A percentile compares a stretch with the other conserved stretches of the same genome.
These are phyloP conservation scores for Fusarium sp. DNA, from an alignment of 2,329 filamentous ascomycete genomes.

Conservation along the genomic window DNA sequence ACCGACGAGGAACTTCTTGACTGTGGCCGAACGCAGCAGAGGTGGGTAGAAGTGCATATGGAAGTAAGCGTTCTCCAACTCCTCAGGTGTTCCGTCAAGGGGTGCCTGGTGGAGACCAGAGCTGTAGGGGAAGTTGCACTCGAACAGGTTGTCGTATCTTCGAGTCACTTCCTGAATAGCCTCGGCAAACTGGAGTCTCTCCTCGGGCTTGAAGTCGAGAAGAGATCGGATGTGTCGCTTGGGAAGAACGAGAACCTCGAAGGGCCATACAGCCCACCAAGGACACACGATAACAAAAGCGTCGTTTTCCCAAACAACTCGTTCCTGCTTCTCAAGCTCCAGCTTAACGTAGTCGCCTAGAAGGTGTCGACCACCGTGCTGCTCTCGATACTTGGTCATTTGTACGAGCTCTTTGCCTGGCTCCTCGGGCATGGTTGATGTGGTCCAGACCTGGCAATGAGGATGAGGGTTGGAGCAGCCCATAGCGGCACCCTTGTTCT, in stretches of 20 bases:
- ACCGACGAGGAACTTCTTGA: conserved; percentile 95
- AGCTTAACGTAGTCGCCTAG: conserved; percentile 88
- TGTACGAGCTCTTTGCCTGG: conserved; percentile 82
- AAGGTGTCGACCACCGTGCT: conserved; percentile 80
- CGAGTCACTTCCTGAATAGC: conserved; percentile 88
- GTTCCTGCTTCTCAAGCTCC: conserved; percentile 84
- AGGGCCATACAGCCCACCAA: conserved; percentile 99
- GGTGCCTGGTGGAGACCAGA: conserved; percentile 98
- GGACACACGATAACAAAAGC: conserved; percentile 89
- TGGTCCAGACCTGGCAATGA: conserved; percentile 97
- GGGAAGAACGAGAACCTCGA: conserved; percentile 90
- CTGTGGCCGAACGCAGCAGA: conserved; percentile 89
- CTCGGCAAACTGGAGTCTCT: conserved; percentile 82
- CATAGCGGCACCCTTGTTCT: conserved; percentile 98
- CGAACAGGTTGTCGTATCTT: conserved; percentile 96
- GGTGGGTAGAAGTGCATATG: conserved; percentile 99
- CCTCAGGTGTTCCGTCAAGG: conserved; percentile 81
- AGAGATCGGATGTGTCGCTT: conserved; percentile 87
- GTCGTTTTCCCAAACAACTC: conserved; percentile 89
- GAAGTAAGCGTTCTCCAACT: conserved; percentile 88
- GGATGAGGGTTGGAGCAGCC: conserved; percentile 98
- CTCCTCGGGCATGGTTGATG: conserved; percentile 90
- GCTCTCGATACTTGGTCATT: conserved; percentile 80
- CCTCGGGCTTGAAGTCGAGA: conserved; percentile 80
- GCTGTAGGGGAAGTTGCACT: conserved; percentile 96